Evolutionary conservation across 2,329 filamentous ascomycete species (phyloP).

Genomic region (Tolypocladium paradoxum): DNA sequence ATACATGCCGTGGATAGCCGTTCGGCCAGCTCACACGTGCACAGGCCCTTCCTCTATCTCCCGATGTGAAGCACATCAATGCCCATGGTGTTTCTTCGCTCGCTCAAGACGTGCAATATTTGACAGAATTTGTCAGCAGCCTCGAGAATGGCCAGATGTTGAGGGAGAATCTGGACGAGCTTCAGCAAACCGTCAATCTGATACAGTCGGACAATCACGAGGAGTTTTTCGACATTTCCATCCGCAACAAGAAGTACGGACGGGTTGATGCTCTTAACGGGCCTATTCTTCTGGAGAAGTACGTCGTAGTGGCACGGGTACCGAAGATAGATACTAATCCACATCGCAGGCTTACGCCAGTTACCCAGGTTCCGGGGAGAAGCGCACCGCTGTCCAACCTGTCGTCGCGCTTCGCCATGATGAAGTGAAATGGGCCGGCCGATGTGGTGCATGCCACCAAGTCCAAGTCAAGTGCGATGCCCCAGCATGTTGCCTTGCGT

Average conservation of each 20-base stretch:
- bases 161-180: constrained; percentile 78
- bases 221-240: constrained; percentile 89
- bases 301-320: constrained; percentile 17
- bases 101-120: constrained; percentile 71
- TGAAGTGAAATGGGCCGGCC: constrained; percentile 16
- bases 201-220: constrained; percentile 86
- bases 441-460: not conserved
- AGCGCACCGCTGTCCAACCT: constrained; percentile 58
- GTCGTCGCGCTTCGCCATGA: constrained; percentile 65
- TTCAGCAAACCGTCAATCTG: constrained; percentile 83
- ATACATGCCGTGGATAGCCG: not conserved
- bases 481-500: too few relatives aligned
- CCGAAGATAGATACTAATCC: constrained; percentile 11
- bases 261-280: constrained; percentile 88
- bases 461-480: not conserved
- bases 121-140: constrained; percentile 76
- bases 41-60: constrained; percentile 65
- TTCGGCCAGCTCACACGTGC: constrained; percentile 7
- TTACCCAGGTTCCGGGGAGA: constrained; percentile 46
- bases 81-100: constrained; percentile 73
- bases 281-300: constrained; percentile 86
- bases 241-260: constrained; percentile 85
- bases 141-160: constrained; percentile 80
- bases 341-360: constrained; percentile 47
- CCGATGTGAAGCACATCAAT: constrained; percentile 76